Base-by-base conservation (phyloP, 139 green algal species). In the Coelastrella sp. region DNA sequence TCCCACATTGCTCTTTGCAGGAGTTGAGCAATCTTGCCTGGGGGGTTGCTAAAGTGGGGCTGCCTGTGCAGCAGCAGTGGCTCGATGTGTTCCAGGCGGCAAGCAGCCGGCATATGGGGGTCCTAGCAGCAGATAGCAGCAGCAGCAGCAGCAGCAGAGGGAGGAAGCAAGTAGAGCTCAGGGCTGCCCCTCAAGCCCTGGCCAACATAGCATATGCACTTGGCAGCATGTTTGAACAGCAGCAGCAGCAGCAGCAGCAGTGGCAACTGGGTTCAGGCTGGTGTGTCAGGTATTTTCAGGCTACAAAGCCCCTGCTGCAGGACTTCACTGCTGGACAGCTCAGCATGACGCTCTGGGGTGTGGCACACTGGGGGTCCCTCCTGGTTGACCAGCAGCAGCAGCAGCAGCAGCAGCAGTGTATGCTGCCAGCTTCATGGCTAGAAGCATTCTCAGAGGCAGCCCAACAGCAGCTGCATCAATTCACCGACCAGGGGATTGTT, bases 151-250 rank as follows among this genome's bases (percentile, higher is more conserved):
- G 27, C 58, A 59, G 65, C 68, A 70, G 68, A 58, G 63, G n/a
- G 4, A 65, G 17, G 20, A 60, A 49, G 19, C 1, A 56, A 79
- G 82, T 63, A 78, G 82, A 65, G 76, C 60, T 24, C 22, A 68
- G 49, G 7, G 56, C 35, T 11, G 70, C 27, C 89, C 72, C 92
- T 0, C 94, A 95, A 87, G 91, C 94, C 59, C 25, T 95, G 15
- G 84, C 89, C 84, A 96, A 94, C 80, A 92, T 90, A 9, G 87
- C 91, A n/a, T 93, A 90, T 87, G 90, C 91, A 8, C 92, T 87
- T 25, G 93, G 88, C 9, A 93, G 84, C 5, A 49, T 95, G 49
- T 76, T 59, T 57, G 82, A 89, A 73, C 80, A 20, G 10, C 86
- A 76, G 68, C 68, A 76, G 68, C 68, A 76, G 68, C 68, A 76